Conservation (phyloP, 495 filamentous ascomycete genomes). For the Collariella sp. region DNA sequence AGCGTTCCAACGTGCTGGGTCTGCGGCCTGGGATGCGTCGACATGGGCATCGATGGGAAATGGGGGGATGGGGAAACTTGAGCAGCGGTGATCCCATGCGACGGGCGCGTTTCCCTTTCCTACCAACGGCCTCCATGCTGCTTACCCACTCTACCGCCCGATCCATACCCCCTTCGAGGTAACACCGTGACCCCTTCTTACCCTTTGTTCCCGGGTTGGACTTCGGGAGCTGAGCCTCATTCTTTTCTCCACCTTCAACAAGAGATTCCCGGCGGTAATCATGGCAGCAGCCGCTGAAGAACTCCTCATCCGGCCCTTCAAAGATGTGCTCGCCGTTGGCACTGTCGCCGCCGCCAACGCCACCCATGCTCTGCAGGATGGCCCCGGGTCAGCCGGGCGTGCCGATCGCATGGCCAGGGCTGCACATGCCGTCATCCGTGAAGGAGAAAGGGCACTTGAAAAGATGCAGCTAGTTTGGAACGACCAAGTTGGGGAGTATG, state of each 20-base stretch:
- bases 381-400: constrained; percentile 10
- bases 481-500: constrained; percentile 26
- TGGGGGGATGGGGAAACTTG: too few relatives aligned
- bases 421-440: constrained; percentile 24
- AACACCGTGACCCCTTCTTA: neutral
- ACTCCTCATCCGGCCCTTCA: constrained; percentile 32
- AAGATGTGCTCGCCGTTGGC: constrained; percentile 29
- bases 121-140: neutral
- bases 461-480: constrained; percentile 30
- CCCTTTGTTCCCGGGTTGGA: too few relatives aligned
- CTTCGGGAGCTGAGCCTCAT: too few relatives aligned
- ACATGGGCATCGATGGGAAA: too few relatives aligned
- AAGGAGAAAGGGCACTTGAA: constrained; percentile 30
- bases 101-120: neutral
- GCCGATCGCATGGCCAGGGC: constrained; percentile 23
- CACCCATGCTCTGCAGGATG: constrained; percentile 10
- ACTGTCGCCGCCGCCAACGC: constrained; percentile 28
- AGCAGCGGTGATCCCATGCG: neutral
- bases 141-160: neutral
- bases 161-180: neutral
- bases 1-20: neutral
- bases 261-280: neutral
- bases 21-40: neutral
- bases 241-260: too few relatives aligned
- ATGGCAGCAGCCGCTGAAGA: constrained; percentile 33